These are phyloP conservation scores for Vinca minor DNA, from an alignment of 257 asterid genomes.

Conservation along the genomic window DNA sequence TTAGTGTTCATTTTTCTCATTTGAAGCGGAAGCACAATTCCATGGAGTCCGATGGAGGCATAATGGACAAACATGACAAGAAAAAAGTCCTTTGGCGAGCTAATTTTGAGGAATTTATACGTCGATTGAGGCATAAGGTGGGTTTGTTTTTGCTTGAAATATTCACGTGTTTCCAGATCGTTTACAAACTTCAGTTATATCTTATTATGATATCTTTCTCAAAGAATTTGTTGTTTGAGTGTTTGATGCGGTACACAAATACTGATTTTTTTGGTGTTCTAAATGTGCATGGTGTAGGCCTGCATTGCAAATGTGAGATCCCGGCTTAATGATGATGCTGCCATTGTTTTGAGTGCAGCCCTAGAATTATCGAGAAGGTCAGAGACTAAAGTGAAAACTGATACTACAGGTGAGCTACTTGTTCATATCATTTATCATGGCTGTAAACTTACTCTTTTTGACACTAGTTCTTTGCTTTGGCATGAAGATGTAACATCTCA, in stretches of 20 bases:
- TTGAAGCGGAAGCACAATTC: constrained; percentile 57
- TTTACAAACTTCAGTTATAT: background rate
- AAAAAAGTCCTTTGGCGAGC: constrained; percentile 89
- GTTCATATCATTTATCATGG: too few relatives aligned
- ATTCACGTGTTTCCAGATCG: background rate
- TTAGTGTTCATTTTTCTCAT: constrained; percentile 14
- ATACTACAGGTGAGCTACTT: too few relatives aligned
- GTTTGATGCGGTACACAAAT: too few relatives aligned
- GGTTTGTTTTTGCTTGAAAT: background rate
- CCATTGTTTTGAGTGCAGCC: too few relatives aligned
- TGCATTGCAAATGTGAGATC: too few relatives aligned
- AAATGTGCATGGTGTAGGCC: too few relatives aligned
- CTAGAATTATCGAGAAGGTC: too few relatives aligned
- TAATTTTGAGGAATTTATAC: constrained; percentile 70
- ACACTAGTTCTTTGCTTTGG: background rate
- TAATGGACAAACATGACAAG: constrained; percentile 26
- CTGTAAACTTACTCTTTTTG: too few relatives aligned
- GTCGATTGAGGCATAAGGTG: constrained; percentile 66
- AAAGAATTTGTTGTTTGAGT: background rate
- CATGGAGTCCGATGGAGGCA: constrained; percentile 37
- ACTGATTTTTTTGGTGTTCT: too few relatives aligned
- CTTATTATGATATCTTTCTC: background rate
- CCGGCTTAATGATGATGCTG: too few relatives aligned
- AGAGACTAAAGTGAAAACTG: too few relatives aligned
- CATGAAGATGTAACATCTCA: too few relatives aligned